Evolutionary conservation across 805 yeast species (phyloP).

Genomic region (Metschnikowia borealis): DNA sequence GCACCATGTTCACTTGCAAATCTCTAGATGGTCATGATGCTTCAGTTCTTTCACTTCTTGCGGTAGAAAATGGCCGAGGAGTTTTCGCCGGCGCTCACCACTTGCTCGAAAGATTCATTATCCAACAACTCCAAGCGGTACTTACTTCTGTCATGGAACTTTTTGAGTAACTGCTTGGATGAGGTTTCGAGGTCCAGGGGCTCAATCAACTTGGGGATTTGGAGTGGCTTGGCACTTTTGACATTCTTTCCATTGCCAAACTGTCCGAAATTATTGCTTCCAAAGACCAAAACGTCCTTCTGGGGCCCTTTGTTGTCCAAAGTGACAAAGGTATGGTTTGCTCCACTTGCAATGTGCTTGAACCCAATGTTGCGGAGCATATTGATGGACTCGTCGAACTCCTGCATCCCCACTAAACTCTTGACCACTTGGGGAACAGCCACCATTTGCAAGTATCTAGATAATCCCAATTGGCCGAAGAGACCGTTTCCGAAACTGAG

Average conservation of each 20-base stretch:
- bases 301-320: constrained; percentile 41
- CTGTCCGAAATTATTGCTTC: constrained; percentile 79
- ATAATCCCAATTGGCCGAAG: constrained; percentile 82
- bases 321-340: constrained; percentile 60
- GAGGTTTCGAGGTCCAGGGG: constrained; percentile 38
- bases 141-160: constrained; percentile 30
- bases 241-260: constrained; percentile 75
- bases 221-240: constrained; percentile 52
- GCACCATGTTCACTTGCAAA: too few species aligned
- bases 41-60: constrained; percentile 9
- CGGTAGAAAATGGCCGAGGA: constrained; percentile 63
- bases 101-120: constrained; percentile 44
- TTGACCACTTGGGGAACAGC: constrained; percentile 57
- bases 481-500: constrained; percentile 81
- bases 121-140: constrained; percentile 46
- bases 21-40: background rate
- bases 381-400: constrained; percentile 12
- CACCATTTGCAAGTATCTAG: constrained; percentile 70
- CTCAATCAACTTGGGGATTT: constrained; percentile 55
- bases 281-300: constrained; percentile 73
- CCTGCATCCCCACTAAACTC: constrained; percentile 15
- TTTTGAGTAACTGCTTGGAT: constrained; percentile 25
- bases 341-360: constrained; percentile 55
- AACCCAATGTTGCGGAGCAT: constrained; percentile 11
- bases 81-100: constrained; percentile 56